A percentile compares a stretch with the other conserved stretches of the same genome.
phyloP scores from a whole-genome alignment of 169 alveolate genomes.

The Plasmodium blacklocki region DNA sequence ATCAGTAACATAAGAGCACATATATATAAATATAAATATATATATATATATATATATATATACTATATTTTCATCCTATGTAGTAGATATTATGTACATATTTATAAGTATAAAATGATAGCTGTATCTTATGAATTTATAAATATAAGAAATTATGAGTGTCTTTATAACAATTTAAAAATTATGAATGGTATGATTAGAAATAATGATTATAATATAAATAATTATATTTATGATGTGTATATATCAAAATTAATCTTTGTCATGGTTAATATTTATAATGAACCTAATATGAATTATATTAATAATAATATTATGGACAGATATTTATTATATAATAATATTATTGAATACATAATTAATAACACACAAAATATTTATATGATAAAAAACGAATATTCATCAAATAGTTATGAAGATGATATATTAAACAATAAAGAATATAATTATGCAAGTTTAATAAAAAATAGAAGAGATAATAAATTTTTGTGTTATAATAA shows the following conservation, averaged over 20 bases:
- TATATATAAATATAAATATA: constrained; percentile 11
- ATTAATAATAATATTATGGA: not conserved
- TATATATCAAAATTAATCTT: not conserved
- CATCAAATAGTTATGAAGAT: no score
- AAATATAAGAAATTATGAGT: constrained; percentile 12
- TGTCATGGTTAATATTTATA: not conserved
- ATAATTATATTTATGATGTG: not conserved
- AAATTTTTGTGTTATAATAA: no score
- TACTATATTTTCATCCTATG: not conserved
- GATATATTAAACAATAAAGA: no score
- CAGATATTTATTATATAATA: no score
- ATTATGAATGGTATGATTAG: constrained; percentile 5
- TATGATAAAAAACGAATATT: no score
- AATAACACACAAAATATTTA: no score
- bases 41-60: constrained; percentile 3
- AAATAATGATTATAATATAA: not conserved
- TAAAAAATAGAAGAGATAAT: no score
- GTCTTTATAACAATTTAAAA: not conserved
- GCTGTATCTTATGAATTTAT: not conserved
- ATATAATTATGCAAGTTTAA: no score
- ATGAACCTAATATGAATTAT: not conserved
- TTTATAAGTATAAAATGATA: constrained; percentile 18
- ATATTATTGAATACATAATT: no score
- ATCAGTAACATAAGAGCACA: not conserved
- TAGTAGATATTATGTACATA: not conserved